Evolutionary conservation across 352 stramenopile species (phyloP).

Genomic region (Aphanomyces astaci): DNA sequence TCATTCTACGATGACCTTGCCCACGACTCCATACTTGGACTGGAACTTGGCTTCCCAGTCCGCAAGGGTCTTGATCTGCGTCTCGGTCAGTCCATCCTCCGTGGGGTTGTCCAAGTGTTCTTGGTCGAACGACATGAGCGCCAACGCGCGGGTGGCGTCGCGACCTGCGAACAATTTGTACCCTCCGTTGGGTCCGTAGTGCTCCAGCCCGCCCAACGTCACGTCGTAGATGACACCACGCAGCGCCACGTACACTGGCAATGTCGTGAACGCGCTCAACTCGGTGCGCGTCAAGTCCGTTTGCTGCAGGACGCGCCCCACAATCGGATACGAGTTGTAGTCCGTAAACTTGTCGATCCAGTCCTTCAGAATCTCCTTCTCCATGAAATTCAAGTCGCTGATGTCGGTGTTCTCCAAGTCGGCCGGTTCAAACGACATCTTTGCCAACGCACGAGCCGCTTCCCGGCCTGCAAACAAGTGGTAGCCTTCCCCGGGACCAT

Average conservation of each 20-base stretch:
- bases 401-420: constrained; percentile 84
- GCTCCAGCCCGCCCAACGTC: constrained; percentile 86
- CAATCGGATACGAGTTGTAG: constrained; percentile 93
- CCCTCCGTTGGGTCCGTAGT: constrained; percentile 90
- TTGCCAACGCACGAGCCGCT: constrained; percentile 89
- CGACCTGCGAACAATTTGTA: constrained; percentile 96
- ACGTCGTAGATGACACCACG: constrained; percentile 96
- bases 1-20: constrained; percentile 34
- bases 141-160: constrained; percentile 91
- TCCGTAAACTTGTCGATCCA: constrained; percentile 95
- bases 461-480: constrained; percentile 94
- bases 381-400: constrained; percentile 71
- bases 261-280: constrained; percentile 77
- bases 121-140: constrained; percentile 95
- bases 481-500: constrained; percentile 93
- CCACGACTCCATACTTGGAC: constrained; percentile 92
- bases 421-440: constrained; percentile 93
- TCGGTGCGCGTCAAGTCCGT: constrained; percentile 72
- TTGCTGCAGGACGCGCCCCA: constrained; percentile 83
- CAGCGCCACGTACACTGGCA: constrained; percentile 91
- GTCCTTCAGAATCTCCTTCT: constrained; percentile 81
- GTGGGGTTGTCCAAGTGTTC: constrained; percentile 88
- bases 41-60: constrained; percentile 97
- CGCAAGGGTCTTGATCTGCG: constrained; percentile 88
- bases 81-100: constrained; percentile 87